Percentiles rank a stretch among this genome's conserved stretches.
Evolutionary conservation across 768 basidiomycete species (phyloP).

Genomic region (Mycena crocata): DNA sequence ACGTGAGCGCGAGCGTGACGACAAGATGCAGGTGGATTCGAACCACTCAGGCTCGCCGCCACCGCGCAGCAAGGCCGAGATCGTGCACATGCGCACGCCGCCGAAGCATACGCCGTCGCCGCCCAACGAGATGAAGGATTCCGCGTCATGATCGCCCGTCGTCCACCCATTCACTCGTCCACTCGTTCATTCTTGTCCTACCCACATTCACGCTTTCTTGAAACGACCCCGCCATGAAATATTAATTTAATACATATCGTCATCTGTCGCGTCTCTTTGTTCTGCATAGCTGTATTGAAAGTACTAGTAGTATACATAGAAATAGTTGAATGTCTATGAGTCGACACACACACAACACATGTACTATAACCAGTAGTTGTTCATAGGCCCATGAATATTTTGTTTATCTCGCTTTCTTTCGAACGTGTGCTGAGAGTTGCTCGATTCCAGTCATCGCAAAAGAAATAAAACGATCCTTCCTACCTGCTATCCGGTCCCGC

Average conservation of each 20-base stretch:
- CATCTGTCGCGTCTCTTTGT: slow-evolving; percentile 2
- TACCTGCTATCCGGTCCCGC: too few species aligned
- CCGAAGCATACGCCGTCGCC: slow-evolving; percentile 69
- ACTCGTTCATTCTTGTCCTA: slow-evolving; percentile 15
- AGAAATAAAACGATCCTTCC: too few species aligned
- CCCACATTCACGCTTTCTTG: slow-evolving; percentile 26
- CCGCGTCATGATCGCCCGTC: slow-evolving; percentile 11
- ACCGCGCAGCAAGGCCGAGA: slow-evolving; percentile 65
- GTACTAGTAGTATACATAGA: slow-evolving; percentile 29
- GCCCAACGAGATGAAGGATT: slow-evolving; percentile 57
- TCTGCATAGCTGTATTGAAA: slow-evolving; percentile 34
- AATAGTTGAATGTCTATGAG: slow-evolving; percentile 25
- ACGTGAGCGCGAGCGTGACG: slow-evolving; percentile 57
- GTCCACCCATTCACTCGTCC: neutral
- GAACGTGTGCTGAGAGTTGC: too few species aligned
- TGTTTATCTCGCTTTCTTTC: neutral
- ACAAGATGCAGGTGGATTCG: slow-evolving; percentile 68
- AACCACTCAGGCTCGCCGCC: slow-evolving; percentile 63
- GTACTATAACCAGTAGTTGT: slow-evolving; percentile 16
- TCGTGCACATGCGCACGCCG: slow-evolving; percentile 65
- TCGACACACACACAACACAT: slow-evolving; percentile 20
- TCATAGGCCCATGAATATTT: slow-evolving; percentile 22
- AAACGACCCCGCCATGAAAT: slow-evolving; percentile 22
- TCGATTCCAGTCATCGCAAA: too few species aligned
- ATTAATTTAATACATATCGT: slow-evolving; percentile 28